phyloP scores from a whole-genome alignment of 192 early-diverging fungal species.

The Backusella morwellensis region DNA sequence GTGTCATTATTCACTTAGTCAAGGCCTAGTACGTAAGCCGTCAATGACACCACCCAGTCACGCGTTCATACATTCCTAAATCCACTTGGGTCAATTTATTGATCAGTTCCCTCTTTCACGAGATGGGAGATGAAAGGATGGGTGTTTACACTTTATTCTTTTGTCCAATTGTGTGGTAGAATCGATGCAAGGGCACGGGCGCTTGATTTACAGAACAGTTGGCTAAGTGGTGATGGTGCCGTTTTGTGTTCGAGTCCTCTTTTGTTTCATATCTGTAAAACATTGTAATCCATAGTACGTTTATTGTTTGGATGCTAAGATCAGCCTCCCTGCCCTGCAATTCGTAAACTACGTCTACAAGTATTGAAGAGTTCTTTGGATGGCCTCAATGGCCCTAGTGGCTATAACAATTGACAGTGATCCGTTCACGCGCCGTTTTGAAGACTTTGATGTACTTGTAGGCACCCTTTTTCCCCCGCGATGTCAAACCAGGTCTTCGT shows the following conservation, averaged over 20 bases:
- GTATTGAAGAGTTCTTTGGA: background rate
- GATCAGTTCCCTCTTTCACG: background rate
- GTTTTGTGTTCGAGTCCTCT: background rate
- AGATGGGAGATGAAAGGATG: background rate
- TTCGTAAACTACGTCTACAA: background rate
- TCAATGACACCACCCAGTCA: background rate
- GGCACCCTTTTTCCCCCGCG: background rate
- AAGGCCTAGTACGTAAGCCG: background rate
- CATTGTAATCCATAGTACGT: background rate
- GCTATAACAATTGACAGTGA: background rate
- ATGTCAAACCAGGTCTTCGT: background rate
- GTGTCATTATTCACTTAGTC: background rate
- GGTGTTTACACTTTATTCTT: background rate
- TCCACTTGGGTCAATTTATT: background rate
- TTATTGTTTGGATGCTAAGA: background rate
- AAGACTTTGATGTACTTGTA: background rate
- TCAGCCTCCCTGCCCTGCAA: background rate
- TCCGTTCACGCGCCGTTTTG: background rate
- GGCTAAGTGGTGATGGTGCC: background rate
- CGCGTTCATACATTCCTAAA: background rate
- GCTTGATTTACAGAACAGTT: background rate
- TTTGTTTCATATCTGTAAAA: background rate
- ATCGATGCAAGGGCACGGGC: background rate
- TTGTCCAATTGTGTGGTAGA: slow-evolving; percentile 1
- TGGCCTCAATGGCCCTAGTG: background rate